A percentile compares a stretch with the other conserved stretches of the same genome.
phyloP scores from a whole-genome alignment of 2,329 filamentous ascomycete species.

The Botrytis medusae region DNA sequence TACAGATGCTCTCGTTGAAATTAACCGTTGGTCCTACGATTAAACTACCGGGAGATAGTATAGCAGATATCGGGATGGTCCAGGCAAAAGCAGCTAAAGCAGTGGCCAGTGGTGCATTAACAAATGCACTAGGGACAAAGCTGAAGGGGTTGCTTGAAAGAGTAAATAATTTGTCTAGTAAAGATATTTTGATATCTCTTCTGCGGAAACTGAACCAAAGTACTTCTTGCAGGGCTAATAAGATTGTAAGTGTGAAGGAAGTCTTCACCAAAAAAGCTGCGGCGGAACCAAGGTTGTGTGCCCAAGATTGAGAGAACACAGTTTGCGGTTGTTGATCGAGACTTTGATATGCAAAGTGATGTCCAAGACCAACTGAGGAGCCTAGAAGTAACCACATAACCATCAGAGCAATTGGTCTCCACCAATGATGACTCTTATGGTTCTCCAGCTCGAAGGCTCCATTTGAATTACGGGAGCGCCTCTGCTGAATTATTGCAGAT shows the following conservation, averaged over 20 bases:
- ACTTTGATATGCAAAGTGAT: slow-evolving; percentile 3
- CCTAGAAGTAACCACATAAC: background rate
- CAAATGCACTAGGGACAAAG: background rate
- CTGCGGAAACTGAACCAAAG: slow-evolving; percentile 1
- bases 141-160: background rate
- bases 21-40: background rate
- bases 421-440: background rate
- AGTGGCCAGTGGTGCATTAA: background rate
- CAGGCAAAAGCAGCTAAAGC: background rate
- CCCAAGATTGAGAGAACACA: background rate
- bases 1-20: background rate
- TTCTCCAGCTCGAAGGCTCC: background rate
- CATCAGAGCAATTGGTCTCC: background rate
- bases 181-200: background rate
- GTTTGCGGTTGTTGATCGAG: background rate
- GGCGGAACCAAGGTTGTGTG: background rate
- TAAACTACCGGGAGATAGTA: slow-evolving; percentile 1
- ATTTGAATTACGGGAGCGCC: background rate
- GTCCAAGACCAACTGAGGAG: background rate
- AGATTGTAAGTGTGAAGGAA: background rate
- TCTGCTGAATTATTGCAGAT: background rate
- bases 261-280: slow-evolving; percentile 3
- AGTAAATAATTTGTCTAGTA: slow-evolving; percentile 1
- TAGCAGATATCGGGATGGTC: slow-evolving; percentile 2
- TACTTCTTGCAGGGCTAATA: background rate